Percentiles rank a stretch among this genome's conserved stretches.
phyloP scores from a whole-genome alignment of 345 rosid genomes.

The Cochlearia excelsa region DNA sequence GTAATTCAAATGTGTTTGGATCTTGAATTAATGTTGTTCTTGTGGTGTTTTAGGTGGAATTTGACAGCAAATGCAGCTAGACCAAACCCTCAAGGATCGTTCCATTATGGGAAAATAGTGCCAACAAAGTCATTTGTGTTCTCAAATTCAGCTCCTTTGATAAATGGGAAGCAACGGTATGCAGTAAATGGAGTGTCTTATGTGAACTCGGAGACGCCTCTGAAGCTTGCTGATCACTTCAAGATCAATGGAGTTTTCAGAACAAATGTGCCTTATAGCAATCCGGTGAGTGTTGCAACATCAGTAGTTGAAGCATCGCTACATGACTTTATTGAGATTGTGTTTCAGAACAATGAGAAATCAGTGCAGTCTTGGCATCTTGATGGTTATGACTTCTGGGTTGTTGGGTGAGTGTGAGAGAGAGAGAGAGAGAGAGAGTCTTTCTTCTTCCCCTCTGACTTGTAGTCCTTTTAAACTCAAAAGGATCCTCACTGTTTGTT shows the following conservation, averaged over 20 bases:
- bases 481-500: conserved; percentile 3
- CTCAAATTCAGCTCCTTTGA: conserved; percentile 69
- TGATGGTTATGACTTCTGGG: conserved; percentile 95
- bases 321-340: conserved; percentile 68
- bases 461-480: not conserved
- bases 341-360: conserved; percentile 72
- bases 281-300: conserved; percentile 41
- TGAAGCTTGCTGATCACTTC: conserved; percentile 81
- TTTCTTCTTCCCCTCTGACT: not conserved
- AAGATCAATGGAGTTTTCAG: conserved; percentile 67
- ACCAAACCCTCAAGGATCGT: conserved; percentile 97
- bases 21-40: not conserved
- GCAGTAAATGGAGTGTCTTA: conserved; percentile 77
- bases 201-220: conserved; percentile 74
- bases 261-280: conserved; percentile 44
- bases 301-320: conserved; percentile 56
- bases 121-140: conserved; percentile 52
- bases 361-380: conserved; percentile 88
- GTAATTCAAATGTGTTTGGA: not conserved
- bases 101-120: conserved; percentile 67
- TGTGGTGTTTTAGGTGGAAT: conserved; percentile 45
- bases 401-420: conserved; percentile 53
- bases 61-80: conserved; percentile 92
- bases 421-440: conserved; percentile 12
- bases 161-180: conserved; percentile 74